These are phyloP conservation scores for Rhododendron kiyosumense DNA, from an alignment of 148 eudicot genomes.

Conservation along the genomic window DNA sequence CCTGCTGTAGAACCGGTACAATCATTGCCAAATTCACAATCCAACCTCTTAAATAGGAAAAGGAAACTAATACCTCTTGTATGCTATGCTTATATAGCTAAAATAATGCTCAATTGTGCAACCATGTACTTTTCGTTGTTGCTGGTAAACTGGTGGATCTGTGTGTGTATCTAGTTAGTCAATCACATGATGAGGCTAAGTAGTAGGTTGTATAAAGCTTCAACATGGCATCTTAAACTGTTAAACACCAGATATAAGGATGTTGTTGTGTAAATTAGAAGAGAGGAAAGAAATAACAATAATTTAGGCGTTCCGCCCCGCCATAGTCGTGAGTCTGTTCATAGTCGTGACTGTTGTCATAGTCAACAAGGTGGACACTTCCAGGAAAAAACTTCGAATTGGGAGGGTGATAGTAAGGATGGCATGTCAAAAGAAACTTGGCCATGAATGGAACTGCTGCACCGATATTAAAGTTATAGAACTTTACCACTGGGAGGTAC, in stretches of 20 bases:
- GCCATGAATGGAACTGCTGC: not conserved
- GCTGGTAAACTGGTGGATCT: not conserved
- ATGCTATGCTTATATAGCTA: not conserved
- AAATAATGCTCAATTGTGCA: not conserved
- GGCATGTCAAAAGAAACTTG: slow-evolving; percentile 10
- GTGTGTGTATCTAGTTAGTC: not conserved
- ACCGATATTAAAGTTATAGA: not conserved
- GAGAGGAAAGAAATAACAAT: not conserved
- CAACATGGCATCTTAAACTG: slow-evolving; percentile 8
- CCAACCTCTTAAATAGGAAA: not conserved
- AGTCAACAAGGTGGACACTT: too few relatives aligned
- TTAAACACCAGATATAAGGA: slow-evolving; percentile 4
- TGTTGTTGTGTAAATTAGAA: not conserved
- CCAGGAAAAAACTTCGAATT: too few relatives aligned
- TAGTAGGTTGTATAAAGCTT: not conserved
- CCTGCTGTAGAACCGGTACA: not conserved
- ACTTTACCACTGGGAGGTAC: not conserved
- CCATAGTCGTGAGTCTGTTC: too few relatives aligned
- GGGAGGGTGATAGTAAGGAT: not conserved
- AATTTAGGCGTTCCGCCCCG: not conserved
- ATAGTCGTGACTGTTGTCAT: too few relatives aligned
- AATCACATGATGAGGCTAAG: slow-evolving; percentile 3
- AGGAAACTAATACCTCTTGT: not conserved
- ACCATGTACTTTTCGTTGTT: not conserved
- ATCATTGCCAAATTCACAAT: slow-evolving; percentile 1